Conservation (phyloP, 2,329 filamentous ascomycete genomes). For the Phialocephala sp. region DNA sequence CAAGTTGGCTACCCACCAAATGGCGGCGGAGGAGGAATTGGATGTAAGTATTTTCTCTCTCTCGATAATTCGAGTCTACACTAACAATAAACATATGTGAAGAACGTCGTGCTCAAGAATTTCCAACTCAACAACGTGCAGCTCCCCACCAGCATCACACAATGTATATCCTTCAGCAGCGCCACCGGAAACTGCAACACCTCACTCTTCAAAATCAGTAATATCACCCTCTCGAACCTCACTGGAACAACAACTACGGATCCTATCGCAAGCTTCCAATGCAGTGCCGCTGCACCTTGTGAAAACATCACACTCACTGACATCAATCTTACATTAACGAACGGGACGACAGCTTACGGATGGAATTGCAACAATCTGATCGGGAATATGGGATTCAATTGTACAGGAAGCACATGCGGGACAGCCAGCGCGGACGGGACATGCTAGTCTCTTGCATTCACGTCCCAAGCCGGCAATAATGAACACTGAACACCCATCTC, state of each 20-base stretch:
- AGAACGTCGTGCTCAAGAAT: conserved; percentile 4
- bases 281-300: conserved; percentile 23
- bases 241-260: conserved; percentile 15
- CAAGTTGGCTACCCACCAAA: conserved; percentile 60
- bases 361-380: conserved; percentile 22
- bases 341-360: conserved; percentile 10
- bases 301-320: conserved; percentile 14
- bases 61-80: neutral
- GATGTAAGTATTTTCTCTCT: conserved; percentile 40
- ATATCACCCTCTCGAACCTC: conserved; percentile 17
- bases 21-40: conserved; percentile 62
- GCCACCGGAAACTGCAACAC: conserved; percentile 46
- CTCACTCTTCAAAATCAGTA: conserved; percentile 10
- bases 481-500: no score
- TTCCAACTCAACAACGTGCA: conserved; percentile 7
- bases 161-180: conserved; percentile 38
- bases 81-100: neutral
- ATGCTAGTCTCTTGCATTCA: neutral
- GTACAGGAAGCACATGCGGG: conserved; percentile 13
- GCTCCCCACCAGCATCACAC: conserved; percentile 25
- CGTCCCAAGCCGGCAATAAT: no score
- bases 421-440: conserved; percentile 5
- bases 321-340: conserved; percentile 15
- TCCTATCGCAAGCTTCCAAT: conserved; percentile 18
- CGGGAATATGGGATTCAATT: conserved; percentile 19